Base-by-base conservation (phyloP, 257 asterid species). In the Leonotis leonurus region DNA sequence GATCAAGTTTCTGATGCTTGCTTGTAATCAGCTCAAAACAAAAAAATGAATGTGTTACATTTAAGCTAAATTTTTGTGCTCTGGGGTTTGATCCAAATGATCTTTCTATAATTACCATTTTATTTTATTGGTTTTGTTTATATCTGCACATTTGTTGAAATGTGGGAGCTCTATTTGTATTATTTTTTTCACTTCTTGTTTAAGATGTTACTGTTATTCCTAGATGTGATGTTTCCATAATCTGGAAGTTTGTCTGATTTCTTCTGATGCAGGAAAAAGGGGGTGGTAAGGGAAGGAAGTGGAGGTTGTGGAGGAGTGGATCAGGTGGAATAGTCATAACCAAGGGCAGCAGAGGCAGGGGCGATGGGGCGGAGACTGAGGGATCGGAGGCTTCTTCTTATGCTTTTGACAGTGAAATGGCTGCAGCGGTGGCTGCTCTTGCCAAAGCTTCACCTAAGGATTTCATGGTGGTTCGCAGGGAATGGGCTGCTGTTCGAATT, bases 221-320 rank as follows among this genome's bases (percentile, higher is more conserved):
- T 20, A 25, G 26, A 25, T 57, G 26, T 17, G 35, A 24, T 49
- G 61, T 44, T 53, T 25, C 4, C 1, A 20, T 8, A 70, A 44
- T 46, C 11, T 8, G 1, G 36, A 8, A 13, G 7, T 4, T 25
- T 8, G 8, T 33, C 49, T 74, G 27, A 13, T 25, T 37, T 32
- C 11, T n/a, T 33, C 11, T 43, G 54, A 43, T 70, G 68, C 46
- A 80, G 88, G 89, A 76, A 35, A 85, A 84, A 69, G 82, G 67
- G 33, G 78, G 82, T 37, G 87, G 80, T n/a, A 89, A 85, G 72
- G 78, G 77, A 53, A 82, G 75, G 56, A 93, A 77, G 60, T 89
- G 99, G 99, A 87, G 69, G 92, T 85, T 93, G 5, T 93, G 99
- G 99, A 80, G 97, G 81, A 89, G 81, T 66, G 79, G 79, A 4